Base-by-base conservation (phyloP, 2,329 filamentous ascomycete genomes). In the Ophiostoma populinum region DNA sequence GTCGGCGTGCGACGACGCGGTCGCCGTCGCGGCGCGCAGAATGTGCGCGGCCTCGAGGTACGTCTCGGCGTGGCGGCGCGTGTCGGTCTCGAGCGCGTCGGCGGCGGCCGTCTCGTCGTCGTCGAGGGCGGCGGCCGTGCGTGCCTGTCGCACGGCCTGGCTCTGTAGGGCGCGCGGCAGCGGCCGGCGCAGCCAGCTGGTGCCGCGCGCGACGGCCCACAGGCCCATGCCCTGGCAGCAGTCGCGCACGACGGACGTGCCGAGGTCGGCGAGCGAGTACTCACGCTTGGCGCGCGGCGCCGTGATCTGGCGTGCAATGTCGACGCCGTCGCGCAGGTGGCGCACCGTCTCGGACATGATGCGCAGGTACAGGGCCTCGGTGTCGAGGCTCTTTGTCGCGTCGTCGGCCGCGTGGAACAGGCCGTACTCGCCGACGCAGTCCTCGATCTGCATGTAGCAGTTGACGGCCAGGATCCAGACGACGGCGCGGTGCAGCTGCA, bases 391-490 rank as follows among this genome's bases (percentile, higher is more conserved):
- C 5, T 19, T 17, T 6, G 8, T 9, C 15, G 20, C 25, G 8
- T 15, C 16, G 7, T 15, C 6, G 6, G 24, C 7, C 8, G 13
- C 21, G 7, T 25, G 21, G 8, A 11, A 18, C 21, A 46, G 18
- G 19, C 44, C 44, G 26, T 40, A 41, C 29, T 43, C 36, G 22
- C 21, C 24, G 1, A 43, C 40, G 24, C 40, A 44, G 12, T 32
- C 37, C 15, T 43, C 42, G 2, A 46, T 40, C 24, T 45, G 42
- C 35, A 45, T 29, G 30, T 43, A 46, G 39, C 40, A 44, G 35
- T 45, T 43, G 38, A 43, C 18, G 17, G 42, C 42, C 7, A 45
- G 25, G 15, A 43, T 29, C 32, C 39, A 43, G 16, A 46, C 26
- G 12, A 44, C 42, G 6, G 37, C 40, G 5, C 40, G 42, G 29